Evolutionary conservation across 2,329 filamentous ascomycete genomes (phyloP), one percentile per base, ranked within the genome.

Genomic region (Alternaria sp.): DNA sequence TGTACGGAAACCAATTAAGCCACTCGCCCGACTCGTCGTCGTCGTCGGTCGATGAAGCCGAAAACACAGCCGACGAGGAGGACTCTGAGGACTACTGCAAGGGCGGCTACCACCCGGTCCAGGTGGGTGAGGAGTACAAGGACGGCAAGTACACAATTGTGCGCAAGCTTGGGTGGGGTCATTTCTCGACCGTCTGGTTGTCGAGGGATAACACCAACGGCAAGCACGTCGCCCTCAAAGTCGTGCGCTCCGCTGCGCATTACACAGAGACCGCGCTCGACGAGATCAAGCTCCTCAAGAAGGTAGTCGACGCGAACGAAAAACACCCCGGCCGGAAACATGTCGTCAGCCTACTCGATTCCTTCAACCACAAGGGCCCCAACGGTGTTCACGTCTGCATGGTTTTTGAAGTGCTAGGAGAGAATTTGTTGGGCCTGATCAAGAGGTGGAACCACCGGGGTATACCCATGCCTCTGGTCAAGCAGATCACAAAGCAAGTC

Each of bases 11-110:
- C 79, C 83, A 83, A 83, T 85, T 88, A 81, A 89, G 82, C 84
- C 86, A 89, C 71, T 94, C 93, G 64, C 91, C 92, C 61, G 90
- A 90, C 53, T 91, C 91, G 54, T 87, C 89, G 57, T 92, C 89
- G 62, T 91, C 91, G 47, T 89, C 88, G 70, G 93, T 94, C 81
- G 94, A 97, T 78, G 82, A 81, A 63, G 88, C 91, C 79, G 94
- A 97, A 74, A 94, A 95, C 77, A 96, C 94, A 39, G 94, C 94
- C 75, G 95, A 98, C 78, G 95, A 99, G 82, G 95, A 99, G 82
- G 95, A 99, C 81, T 97, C 93, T 48, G 94, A 98, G 81, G 95
- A 99, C 81, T 99, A 99, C 84, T 97, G 94, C 87, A 98, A 98
- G 82, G 95, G 95, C 74, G 95, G 95, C 62, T 99, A 98, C 80